phyloP scores from a whole-genome alignment of 2,329 filamentous ascomycete species.

The Calonectria pauciramosa region DNA sequence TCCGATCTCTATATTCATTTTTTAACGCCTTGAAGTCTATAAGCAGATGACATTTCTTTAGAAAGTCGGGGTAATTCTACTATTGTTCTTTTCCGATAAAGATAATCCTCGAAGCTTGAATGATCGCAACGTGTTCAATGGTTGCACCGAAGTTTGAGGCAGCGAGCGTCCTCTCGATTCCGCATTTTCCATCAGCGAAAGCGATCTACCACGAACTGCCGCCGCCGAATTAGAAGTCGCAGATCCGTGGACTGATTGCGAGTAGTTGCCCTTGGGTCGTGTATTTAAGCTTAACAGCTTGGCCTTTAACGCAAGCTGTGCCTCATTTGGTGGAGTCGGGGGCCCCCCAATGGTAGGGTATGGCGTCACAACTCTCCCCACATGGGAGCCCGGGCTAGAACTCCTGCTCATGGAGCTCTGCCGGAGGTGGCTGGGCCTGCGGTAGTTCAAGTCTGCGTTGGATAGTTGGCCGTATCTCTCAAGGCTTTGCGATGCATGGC shows the following conservation, averaged over 20 bases:
- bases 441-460: slow-evolving; percentile 5
- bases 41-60: background rate
- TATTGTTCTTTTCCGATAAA: slow-evolving; percentile 22
- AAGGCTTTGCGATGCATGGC: slow-evolving; percentile 3
- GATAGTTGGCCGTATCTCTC: background rate
- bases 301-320: background rate
- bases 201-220: slow-evolving; percentile 15
- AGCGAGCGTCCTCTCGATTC: slow-evolving; percentile 21
- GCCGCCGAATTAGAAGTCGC: background rate
- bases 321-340: slow-evolving; percentile 17
- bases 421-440: slow-evolving; percentile 1
- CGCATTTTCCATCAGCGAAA: background rate
- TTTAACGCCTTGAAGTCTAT: background rate
- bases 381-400: slow-evolving; percentile 8
- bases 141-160: slow-evolving; percentile 1
- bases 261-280: slow-evolving; percentile 7
- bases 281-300: slow-evolving; percentile 31
- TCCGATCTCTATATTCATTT: background rate
- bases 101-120: slow-evolving; percentile 39
- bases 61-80: background rate
- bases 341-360: background rate
- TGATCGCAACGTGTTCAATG: slow-evolving; percentile 28
- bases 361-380: background rate
- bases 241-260: slow-evolving; percentile 17
- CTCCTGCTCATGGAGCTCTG: slow-evolving; percentile 25